A percentile compares a stretch with the other conserved stretches of the same genome.
Conservation (phyloP, 371 early-diverging fungal species). For the Capniomyces stellatus region DNA sequence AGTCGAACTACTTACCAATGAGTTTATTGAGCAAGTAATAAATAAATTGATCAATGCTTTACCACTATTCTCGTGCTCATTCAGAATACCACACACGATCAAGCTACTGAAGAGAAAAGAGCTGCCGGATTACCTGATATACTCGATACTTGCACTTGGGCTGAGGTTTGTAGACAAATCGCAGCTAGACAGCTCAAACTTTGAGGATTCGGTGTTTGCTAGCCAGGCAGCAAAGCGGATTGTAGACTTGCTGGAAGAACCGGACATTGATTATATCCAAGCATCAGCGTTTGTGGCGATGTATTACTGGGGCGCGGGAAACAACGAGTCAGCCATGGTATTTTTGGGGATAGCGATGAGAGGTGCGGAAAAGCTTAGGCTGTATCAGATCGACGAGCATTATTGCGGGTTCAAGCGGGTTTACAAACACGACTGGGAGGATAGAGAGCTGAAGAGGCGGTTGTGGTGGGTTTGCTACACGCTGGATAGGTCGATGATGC, state of each 20-base stretch:
- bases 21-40: slow-evolving; percentile 2
- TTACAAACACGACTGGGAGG: slow-evolving; percentile 1
- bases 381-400: slow-evolving; percentile 24
- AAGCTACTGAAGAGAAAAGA: slow-evolving; percentile 1
- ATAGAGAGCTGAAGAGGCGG: slow-evolving; percentile 10
- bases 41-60: not conserved
- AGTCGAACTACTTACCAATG: slow-evolving; percentile 1
- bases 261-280: slow-evolving; percentile 1
- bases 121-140: slow-evolving; percentile 3
- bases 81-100: not conserved
- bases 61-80: slow-evolving; percentile 1
- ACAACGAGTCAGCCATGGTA: slow-evolving; percentile 3
- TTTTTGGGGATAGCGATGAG: not conserved
- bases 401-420: slow-evolving; percentile 4
- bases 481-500: slow-evolving; percentile 21
- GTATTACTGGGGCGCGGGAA: slow-evolving; percentile 1
- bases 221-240: not conserved
- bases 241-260: slow-evolving; percentile 2
- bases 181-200: not conserved
- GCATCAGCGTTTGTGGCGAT: not conserved
- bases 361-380: slow-evolving; percentile 19
- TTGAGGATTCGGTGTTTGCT: slow-evolving; percentile 2
- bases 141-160: slow-evolving; percentile 2
- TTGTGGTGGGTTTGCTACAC: slow-evolving; percentile 24
- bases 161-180: not conserved